A percentile compares a stretch with the other conserved stretches of the same genome.
Evolutionary conservation across 1,284 basidiomycete species (phyloP).

Genomic region (Moesziomyces antarcticus): DNA sequence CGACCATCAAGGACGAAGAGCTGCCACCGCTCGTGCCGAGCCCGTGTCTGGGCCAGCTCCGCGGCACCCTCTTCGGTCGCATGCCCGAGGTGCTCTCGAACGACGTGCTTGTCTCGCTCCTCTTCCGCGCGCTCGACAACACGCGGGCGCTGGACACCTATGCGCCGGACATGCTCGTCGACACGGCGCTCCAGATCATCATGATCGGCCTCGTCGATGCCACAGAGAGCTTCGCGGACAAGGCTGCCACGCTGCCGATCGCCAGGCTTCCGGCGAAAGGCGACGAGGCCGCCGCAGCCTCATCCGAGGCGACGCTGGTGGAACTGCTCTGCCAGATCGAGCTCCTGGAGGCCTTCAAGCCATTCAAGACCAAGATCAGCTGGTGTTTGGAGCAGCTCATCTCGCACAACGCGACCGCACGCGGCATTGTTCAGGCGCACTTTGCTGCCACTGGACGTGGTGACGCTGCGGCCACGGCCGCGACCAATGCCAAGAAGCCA

Average conservation of each 20-base stretch:
- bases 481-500: constrained; percentile 10
- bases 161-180: constrained; percentile 80
- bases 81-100: constrained; percentile 39
- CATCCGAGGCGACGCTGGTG: constrained; percentile 33
- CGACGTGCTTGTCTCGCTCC: constrained; percentile 44
- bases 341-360: constrained; percentile 46
- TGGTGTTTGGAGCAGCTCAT: constrained; percentile 56
- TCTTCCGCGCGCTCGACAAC: constrained; percentile 51
- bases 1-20: constrained; percentile 46
- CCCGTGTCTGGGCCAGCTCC: constrained; percentile 32
- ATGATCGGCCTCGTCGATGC: constrained; percentile 57
- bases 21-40: constrained; percentile 23
- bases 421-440: constrained; percentile 14
- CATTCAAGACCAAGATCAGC: constrained; percentile 53
- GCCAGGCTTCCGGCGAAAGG: constrained; percentile 15
- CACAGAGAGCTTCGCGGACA: constrained; percentile 35
- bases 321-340: constrained; percentile 50
- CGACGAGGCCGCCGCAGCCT: constrained; percentile 4
- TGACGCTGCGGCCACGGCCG: constrained; percentile 4
- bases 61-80: constrained; percentile 43
- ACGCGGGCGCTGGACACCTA: constrained; percentile 29
- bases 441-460: constrained; percentile 33
- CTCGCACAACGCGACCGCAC: constrained; percentile 16
- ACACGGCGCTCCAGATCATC: constrained; percentile 79
- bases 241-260: constrained; percentile 15